Base-by-base conservation (phyloP, 352 stramenopile genomes). In the Globisporangium sylvaticum region DNA sequence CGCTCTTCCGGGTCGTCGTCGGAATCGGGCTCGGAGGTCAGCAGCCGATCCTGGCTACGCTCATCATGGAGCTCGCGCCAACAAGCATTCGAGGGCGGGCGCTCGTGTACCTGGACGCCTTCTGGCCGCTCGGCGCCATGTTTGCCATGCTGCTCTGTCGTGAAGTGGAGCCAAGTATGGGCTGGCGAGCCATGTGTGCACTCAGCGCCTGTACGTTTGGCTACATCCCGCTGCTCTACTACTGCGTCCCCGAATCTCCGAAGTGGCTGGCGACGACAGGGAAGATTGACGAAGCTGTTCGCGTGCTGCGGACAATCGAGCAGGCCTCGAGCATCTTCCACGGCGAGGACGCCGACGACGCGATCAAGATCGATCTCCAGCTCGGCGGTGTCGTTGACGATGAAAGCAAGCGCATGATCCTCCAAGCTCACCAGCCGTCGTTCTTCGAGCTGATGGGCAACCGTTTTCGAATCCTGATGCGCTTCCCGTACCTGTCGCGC, bases 381-480 rank as follows among this genome's bases (percentile, higher is more conserved):
- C 25, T 6, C 18, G 54, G n/a, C 27, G 46, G 46, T 4, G 2
- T 31, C 29, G 29, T 31, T 31, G 29, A 31, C 46, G 20, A 54
- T 29, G 29, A 31, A 31, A 31, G 12, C 46, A 54, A 54, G 20
- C n/a, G 25, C 46, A 54, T 27, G 46, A 9, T 22, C 20, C 24
- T 54, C 46, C 6, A 54, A 15, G 7, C 14, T 2, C 46, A 9
- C 29, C 29, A 31, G 46, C 72, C 8, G 48, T 79, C 70, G 25
- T 69, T 87, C n/a, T 42, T 66, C 5, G 78, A 75, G 64, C 25
- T 65, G 20, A 12, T 50, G 20, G 14, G 52, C 15, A 37, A 67
- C 44, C 77, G 78, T 6, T 67, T 64, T 1, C 68, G 73, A 14
- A 69, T 76, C 52, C 73, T 87, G 6, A 74, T 77, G 56, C 77